phyloP scores from a whole-genome alignment of 805 yeast genomes.

The Komagataella pastoris region DNA sequence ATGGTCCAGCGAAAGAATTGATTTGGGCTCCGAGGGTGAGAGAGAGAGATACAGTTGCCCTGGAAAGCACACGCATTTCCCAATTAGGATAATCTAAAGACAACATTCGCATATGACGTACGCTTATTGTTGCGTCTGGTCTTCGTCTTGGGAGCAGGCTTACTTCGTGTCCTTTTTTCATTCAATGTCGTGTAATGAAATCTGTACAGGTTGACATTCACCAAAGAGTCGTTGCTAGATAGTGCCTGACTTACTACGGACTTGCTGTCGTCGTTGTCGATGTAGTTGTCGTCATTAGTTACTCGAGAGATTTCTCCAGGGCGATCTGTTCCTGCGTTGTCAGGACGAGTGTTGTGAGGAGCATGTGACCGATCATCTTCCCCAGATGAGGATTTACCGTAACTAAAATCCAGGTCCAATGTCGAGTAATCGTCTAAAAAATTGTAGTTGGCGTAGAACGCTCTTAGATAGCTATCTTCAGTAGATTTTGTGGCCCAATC shows the following conservation, averaged over 20 bases:
- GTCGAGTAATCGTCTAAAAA: not conserved
- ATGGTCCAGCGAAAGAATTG: not conserved
- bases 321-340: not conserved
- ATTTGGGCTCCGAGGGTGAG: not conserved
- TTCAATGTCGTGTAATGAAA: not conserved
- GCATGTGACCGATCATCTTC: not conserved
- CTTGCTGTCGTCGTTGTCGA: not conserved
- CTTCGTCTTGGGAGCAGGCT: not conserved
- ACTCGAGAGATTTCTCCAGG: not conserved
- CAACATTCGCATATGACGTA: not conserved
- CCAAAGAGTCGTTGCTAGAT: not conserved
- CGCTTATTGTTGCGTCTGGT: not conserved
- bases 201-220: not conserved
- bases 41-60: not conserved
- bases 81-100: not conserved
- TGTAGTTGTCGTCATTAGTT: not conserved
- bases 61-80: not conserved
- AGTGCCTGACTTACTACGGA: not conserved
- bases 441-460: not conserved
- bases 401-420: not conserved
- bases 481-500: not conserved
- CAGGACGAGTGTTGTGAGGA: not conserved
- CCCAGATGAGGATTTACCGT: not conserved
- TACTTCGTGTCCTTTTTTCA: not conserved
- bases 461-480: not conserved